Conservation (phyloP, 331 rosid species). For the Quercus lobata region DNA sequence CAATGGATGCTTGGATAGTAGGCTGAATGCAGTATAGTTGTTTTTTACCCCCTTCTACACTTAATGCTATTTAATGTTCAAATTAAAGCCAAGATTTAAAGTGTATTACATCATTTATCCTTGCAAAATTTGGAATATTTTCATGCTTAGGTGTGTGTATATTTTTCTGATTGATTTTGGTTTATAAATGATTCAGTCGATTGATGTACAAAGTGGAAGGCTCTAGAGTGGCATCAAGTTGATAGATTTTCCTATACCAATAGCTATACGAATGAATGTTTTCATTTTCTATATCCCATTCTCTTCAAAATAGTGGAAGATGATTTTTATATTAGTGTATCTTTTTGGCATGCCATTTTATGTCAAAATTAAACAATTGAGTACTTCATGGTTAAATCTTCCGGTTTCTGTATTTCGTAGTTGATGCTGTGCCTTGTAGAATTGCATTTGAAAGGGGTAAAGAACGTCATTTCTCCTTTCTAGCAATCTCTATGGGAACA, state of each 20-base stretch:
- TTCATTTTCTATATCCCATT: background rate
- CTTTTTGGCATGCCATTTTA: background rate
- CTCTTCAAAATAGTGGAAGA: background rate
- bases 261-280: background rate
- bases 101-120: background rate
- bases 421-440: constrained; percentile 72
- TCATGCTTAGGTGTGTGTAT: background rate
- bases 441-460: constrained; percentile 84
- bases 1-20: too few relatives aligned
- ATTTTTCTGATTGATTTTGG: background rate
- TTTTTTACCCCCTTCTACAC: background rate
- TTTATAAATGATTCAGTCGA: background rate
- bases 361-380: background rate
- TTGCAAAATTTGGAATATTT: background rate
- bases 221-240: background rate
- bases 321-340: background rate
- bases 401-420: constrained; percentile 39
- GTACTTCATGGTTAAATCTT: constrained; percentile 7
- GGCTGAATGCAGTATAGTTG: too few relatives aligned
- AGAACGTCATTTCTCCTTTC: constrained; percentile 61
- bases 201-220: background rate
- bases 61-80: background rate
- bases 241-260: background rate
- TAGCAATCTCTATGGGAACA: constrained; percentile 60
- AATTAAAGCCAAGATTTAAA: background rate